These are phyloP conservation scores for Stemphylium vesicarium DNA, from an alignment of 2,329 filamentous ascomycete species.

Conservation along the genomic window DNA sequence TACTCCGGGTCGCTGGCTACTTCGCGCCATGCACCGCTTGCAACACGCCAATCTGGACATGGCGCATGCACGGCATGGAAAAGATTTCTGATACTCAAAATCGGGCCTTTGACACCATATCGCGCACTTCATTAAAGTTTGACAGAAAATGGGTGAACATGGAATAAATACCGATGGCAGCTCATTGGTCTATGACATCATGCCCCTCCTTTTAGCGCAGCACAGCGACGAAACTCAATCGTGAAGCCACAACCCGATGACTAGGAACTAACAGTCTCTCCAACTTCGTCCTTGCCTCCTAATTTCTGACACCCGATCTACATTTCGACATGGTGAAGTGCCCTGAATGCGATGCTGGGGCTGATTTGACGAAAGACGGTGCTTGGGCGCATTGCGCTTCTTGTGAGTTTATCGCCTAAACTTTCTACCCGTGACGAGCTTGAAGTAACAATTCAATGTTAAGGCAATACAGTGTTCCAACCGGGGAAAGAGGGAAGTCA, in stretches of 20 bases:
- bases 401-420: constrained; percentile 20
- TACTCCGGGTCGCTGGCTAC: too few relatives aligned
- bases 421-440: background rate
- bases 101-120: too few relatives aligned
- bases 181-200: constrained; percentile 18
- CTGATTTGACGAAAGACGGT: constrained; percentile 39
- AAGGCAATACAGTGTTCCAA: constrained; percentile 39
- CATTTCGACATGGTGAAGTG: constrained; percentile 29
- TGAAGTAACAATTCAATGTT: background rate
- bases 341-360: constrained; percentile 36
- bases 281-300: background rate
- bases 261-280: background rate
- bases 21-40: too few relatives aligned
- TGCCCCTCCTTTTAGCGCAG: constrained; percentile 18
- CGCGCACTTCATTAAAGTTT: too few relatives aligned
- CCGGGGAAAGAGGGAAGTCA: constrained; percentile 36
- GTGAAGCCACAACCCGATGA: background rate
- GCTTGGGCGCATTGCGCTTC: constrained; percentile 39
- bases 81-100: too few relatives aligned
- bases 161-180: background rate
- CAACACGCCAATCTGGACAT: too few relatives aligned
- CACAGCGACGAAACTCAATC: constrained; percentile 1
- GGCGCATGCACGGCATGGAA: too few relatives aligned
- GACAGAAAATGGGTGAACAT: background rate
- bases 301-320: background rate